Conservation (phyloP, 441 rosid species). For the Pelargonium fulgidum region DNA sequence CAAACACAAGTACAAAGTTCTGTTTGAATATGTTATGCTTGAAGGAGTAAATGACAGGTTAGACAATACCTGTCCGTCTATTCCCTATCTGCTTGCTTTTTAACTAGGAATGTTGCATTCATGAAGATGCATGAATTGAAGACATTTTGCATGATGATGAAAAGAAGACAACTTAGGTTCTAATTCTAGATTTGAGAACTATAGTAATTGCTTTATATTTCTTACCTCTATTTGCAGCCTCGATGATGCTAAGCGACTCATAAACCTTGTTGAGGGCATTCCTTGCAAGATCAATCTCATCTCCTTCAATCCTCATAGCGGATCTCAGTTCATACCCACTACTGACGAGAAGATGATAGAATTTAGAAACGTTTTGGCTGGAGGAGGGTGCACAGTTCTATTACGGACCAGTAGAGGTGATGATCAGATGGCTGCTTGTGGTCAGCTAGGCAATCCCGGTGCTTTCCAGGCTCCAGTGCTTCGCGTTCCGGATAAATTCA, state of each 20-base stretch:
- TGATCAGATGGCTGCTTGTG: conserved; percentile 96
- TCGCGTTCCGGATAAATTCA: conserved; percentile 67
- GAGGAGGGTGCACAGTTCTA: conserved; percentile 55
- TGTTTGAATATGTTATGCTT: conserved; percentile 87
- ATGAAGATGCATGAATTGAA: no score
- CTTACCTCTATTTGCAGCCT: conserved; percentile 38
- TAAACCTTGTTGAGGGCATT: conserved; percentile 69
- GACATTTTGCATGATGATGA: no score
- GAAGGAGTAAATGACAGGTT: conserved; percentile 86
- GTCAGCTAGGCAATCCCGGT: conserved; percentile 84
- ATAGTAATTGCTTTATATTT: no score
- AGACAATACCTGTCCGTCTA: conserved; percentile 7
- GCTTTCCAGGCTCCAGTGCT: conserved; percentile 55
- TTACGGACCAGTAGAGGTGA: conserved; percentile 69
- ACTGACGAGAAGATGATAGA: conserved; percentile 60
- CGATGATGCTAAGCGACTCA: conserved; percentile 80
- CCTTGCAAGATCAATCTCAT: conserved; percentile 96
- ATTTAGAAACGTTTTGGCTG: conserved; percentile 65
- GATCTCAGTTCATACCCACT: conserved; percentile 68
- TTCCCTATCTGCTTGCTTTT: background rate
- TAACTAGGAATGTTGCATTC: no score
- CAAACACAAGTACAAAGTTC: conserved; percentile 64
- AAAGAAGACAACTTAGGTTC: no score
- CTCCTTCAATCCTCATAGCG: conserved; percentile 72
- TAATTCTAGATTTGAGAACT: no score